Evolutionary conservation across 2,329 filamentous ascomycete species (phyloP).

Genomic region (Penicillium sp.): DNA sequence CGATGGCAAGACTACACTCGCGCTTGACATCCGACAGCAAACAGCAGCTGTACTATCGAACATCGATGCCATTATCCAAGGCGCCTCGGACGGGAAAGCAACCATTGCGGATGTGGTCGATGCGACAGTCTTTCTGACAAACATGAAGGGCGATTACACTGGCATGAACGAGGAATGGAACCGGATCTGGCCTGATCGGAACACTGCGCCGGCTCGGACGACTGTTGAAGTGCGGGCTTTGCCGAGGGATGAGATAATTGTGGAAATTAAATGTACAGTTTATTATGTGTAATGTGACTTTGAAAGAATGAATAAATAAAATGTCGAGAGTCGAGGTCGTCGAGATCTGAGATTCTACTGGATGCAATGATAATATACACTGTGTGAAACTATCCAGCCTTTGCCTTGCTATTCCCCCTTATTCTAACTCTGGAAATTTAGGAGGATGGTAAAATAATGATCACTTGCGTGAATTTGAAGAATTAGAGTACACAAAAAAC

Average conservation of each 20-base stretch:
- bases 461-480: not conserved
- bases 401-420: too few species aligned
- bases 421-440: too few species aligned
- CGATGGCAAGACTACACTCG: conserved; percentile 30
- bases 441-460: not conserved
- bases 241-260: conserved; percentile 19
- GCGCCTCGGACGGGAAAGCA: conserved; percentile 37
- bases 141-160: conserved; percentile 43
- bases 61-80: conserved; percentile 41
- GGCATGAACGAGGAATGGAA: conserved; percentile 52
- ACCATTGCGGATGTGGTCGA: conserved; percentile 42
- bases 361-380: not conserved
- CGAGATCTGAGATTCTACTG: not conserved
- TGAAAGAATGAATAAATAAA: not conserved
- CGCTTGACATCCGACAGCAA: conserved; percentile 39
- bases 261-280: conserved; percentile 25
- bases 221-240: conserved; percentile 24
- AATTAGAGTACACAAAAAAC: not conserved
- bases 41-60: conserved; percentile 42
- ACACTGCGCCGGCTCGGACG: conserved; percentile 36
- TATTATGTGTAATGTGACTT: conserved; percentile 45
- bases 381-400: too few species aligned
- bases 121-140: conserved; percentile 43
- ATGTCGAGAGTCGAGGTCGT: too few species aligned
- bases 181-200: conserved; percentile 39